Percentiles rank a stretch among this genome's conserved stretches.
Evolutionary conservation across 768 basidiomycete genomes (phyloP).

Genomic region (Trametes meyenii): DNA sequence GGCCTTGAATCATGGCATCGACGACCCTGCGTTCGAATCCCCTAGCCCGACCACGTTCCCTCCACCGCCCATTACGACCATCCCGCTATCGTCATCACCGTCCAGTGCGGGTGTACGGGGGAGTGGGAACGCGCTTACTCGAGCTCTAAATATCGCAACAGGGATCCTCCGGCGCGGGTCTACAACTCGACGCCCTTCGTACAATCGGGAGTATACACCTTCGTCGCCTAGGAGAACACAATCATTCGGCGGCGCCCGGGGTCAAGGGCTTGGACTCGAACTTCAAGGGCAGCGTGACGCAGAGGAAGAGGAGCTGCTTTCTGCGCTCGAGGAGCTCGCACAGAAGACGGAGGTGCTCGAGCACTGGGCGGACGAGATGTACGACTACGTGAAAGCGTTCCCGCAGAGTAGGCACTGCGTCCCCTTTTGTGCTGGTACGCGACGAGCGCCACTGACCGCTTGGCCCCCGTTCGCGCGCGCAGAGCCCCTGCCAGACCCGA

Average conservation of each 20-base stretch:
- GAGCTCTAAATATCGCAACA: constrained; percentile 78
- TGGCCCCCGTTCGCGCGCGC: neutral
- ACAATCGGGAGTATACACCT: constrained; percentile 40
- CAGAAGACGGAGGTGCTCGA: constrained; percentile 95
- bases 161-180: constrained; percentile 76
- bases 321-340: constrained; percentile 81
- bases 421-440: neutral
- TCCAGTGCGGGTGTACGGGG: constrained; percentile 59
- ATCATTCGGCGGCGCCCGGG: constrained; percentile 43
- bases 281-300: constrained; percentile 57
- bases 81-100: constrained; percentile 66
- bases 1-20: constrained; percentile 33
- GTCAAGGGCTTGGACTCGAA: constrained; percentile 31
- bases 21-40: constrained; percentile 37
- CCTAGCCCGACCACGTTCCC: constrained; percentile 57
- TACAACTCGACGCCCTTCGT: constrained; percentile 43
- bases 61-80: constrained; percentile 54
- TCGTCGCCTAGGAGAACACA: constrained; percentile 60
- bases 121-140: constrained; percentile 75
- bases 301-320: constrained; percentile 83
- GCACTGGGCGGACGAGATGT: constrained; percentile 95
- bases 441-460: neutral
- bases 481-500: constrained; percentile 84
- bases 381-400: constrained; percentile 82
- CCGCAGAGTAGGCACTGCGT: constrained; percentile 67